phyloP scores from a whole-genome alignment of 108 stramenopile genomes.

The Nitzschia sp. region DNA sequence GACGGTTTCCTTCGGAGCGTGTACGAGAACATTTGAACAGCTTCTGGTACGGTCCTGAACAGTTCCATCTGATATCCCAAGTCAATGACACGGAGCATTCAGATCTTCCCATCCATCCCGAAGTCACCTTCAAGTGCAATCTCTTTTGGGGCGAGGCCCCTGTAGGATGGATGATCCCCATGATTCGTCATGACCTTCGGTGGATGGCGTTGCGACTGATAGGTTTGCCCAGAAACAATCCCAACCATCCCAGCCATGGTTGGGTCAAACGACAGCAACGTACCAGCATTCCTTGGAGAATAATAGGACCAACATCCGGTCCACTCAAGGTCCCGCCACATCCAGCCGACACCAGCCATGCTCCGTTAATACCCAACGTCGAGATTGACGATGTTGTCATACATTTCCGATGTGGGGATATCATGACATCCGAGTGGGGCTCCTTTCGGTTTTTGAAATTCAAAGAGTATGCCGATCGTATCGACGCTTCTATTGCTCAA shows the following conservation, averaged over 20 bases:
- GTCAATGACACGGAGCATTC: too few species aligned
- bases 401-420: constrained; percentile 45
- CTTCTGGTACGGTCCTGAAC: not conserved
- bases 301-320: not conserved
- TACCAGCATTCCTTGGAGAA: not conserved
- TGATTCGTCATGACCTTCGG: constrained; percentile 11
- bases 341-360: not conserved
- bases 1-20: not conserved
- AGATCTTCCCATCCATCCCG: not conserved
- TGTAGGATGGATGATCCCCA: constrained; percentile 20
- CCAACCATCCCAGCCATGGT: constrained; percentile 1
- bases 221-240: constrained; percentile 4
- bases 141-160: not conserved
- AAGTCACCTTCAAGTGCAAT: not conserved
- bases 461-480: constrained; percentile 30
- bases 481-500: constrained; percentile 10
- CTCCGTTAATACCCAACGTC: constrained; percentile 25
- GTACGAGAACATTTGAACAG: not conserved
- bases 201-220: constrained; percentile 17
- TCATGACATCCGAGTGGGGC: not conserved
- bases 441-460: constrained; percentile 36
- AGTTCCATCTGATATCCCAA: too few species aligned
- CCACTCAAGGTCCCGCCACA: not conserved
- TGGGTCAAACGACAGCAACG: constrained; percentile 5
- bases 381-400: constrained; percentile 38